A percentile compares a stretch with the other conserved stretches of the same genome.
Evolutionary conservation across 352 stramenopile species (phyloP).

Genomic region (Globisporangium lucens): DNA sequence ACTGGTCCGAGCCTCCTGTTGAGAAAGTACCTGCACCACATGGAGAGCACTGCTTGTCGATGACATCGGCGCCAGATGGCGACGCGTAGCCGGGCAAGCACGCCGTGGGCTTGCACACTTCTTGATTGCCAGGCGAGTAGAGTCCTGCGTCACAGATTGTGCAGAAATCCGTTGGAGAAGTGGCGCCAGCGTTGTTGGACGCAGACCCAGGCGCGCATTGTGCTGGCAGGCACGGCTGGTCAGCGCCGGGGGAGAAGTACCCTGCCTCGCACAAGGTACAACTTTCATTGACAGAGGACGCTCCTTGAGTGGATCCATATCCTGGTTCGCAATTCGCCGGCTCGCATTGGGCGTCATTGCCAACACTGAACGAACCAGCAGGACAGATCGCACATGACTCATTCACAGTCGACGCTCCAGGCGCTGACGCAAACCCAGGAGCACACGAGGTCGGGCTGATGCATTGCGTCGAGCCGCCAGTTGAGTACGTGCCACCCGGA

Average conservation of each 20-base stretch:
- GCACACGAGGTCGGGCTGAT: conserved; percentile 30
- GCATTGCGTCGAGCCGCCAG: conserved; percentile 26
- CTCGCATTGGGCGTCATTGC: conserved; percentile 25
- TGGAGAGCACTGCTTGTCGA: conserved; percentile 35
- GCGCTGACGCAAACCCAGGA: conserved; percentile 28
- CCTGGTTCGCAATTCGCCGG: conserved; percentile 33
- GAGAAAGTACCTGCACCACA: conserved; percentile 39
- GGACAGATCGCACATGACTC: conserved; percentile 33
- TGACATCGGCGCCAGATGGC: conserved; percentile 32
- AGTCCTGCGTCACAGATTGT: conserved; percentile 30
- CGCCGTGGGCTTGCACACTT: conserved; percentile 26
- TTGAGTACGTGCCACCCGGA: conserved; percentile 29
- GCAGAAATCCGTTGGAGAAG: conserved; percentile 20
- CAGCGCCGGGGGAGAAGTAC: conserved; percentile 33
- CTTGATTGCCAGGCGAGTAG: conserved; percentile 25
- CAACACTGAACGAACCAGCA: conserved; percentile 27
- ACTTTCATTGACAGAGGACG: conserved; percentile 21
- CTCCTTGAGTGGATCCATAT: conserved; percentile 28
- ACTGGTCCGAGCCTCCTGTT: conserved; percentile 31
- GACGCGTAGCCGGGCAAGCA: conserved; percentile 37
- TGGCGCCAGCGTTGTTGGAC: conserved; percentile 25
- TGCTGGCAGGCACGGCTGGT: conserved; percentile 25
- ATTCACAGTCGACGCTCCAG: conserved; percentile 27
- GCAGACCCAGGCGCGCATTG: conserved; percentile 30
- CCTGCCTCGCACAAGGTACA: conserved; percentile 30